phyloP scores from a whole-genome alignment of 805 yeast genomes.

The Spathaspora sp. region DNA sequence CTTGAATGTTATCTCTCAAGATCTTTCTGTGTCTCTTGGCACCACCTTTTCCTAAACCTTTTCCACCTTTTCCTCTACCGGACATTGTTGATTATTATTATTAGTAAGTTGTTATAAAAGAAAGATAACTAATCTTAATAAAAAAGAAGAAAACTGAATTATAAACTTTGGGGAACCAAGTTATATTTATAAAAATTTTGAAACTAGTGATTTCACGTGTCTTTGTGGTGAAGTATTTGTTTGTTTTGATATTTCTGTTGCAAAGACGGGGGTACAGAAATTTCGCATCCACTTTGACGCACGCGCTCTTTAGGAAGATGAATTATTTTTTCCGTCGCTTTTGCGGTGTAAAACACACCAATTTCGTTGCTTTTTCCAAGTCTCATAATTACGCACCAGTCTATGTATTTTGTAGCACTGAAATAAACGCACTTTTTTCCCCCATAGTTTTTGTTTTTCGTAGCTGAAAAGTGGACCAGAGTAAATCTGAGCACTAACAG shows the following conservation, averaged over 20 bases:
- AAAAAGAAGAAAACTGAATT: not conserved
- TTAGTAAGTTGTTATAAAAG: conserved; percentile 3
- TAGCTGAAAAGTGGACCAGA: not conserved
- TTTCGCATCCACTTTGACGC: not conserved
- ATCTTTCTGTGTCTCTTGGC: conserved; percentile 99
- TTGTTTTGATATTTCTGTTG: not conserved
- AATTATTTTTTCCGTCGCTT: not conserved
- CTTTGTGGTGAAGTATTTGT: not conserved
- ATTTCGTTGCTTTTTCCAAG: not conserved
- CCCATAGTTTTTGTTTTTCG: not conserved
- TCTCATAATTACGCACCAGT: not conserved
- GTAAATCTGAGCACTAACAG: not conserved
- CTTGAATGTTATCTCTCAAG: conserved; percentile 98
- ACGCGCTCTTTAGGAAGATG: not conserved
- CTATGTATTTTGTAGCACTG: not conserved
- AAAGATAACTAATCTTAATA: not conserved
- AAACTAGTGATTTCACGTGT: not conserved
- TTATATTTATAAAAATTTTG: conserved; percentile 2
- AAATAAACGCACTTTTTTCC: not conserved
- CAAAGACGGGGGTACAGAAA: not conserved
- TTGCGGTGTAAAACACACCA: not conserved
- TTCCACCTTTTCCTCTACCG: conserved; percentile 99
- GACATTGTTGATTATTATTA: conserved; percentile 53
- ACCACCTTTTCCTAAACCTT: conserved; percentile 99
- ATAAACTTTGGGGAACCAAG: not conserved